Evolutionary conservation across 164 flowering plant genomes (phyloP).

Genomic region (Echeveria elegans): DNA sequence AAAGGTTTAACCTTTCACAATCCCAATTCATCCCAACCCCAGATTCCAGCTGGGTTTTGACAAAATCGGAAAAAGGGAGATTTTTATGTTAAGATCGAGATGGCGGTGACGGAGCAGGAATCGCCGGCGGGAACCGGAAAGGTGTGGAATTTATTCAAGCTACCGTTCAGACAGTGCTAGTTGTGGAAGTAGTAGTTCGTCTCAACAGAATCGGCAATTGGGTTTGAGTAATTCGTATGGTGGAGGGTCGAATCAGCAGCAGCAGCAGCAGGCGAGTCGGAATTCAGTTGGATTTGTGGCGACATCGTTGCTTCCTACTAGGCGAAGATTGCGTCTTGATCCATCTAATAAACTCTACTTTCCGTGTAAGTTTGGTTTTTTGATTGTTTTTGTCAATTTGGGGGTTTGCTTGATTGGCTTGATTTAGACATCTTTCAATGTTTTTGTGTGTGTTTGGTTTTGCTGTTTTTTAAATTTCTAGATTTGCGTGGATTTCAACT

Average conservation of each 20-base stretch:
- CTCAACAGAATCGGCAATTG: conserved; percentile 15
- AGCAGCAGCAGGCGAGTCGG: conserved; percentile 15
- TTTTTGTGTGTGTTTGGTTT: neutral
- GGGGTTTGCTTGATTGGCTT: neutral
- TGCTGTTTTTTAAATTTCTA: too few relatives aligned
- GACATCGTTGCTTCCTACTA: conserved; percentile 58
- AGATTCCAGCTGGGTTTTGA: neutral
- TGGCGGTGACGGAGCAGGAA: conserved; percentile 7
- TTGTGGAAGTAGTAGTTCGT: conserved; percentile 10
- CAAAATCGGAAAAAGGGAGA: neutral
- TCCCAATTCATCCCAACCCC: too few relatives aligned
- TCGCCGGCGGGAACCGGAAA: conserved; percentile 43
- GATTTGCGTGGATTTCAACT: too few relatives aligned
- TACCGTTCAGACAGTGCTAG: conserved; percentile 38
- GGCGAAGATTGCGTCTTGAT: conserved; percentile 82
- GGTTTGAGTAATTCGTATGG: conserved; percentile 5
- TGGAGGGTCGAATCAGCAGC: conserved; percentile 28
- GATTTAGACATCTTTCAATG: too few relatives aligned
- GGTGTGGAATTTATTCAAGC: conserved; percentile 62
- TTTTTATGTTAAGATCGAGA: too few relatives aligned
- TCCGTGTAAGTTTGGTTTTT: conserved; percentile 53
- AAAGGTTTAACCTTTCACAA: neutral
- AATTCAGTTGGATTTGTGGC: conserved; percentile 77
- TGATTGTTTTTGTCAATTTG: neutral
- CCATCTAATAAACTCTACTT: conserved; percentile 79